Conservation (phyloP, 2,329 filamentous ascomycete species). For the Pochonia chlamydosporia region DNA sequence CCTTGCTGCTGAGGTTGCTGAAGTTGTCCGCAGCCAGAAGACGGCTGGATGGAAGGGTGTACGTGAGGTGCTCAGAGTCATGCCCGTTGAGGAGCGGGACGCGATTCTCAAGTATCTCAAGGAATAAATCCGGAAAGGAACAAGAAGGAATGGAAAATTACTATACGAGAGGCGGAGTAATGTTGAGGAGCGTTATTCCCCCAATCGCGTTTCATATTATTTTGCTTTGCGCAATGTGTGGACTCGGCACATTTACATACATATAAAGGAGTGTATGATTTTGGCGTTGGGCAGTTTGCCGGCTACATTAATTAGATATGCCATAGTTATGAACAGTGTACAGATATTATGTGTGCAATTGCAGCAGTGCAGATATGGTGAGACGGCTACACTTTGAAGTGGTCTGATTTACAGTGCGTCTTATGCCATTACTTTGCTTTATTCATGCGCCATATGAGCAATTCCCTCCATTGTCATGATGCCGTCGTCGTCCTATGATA, state of each 20-base stretch:
- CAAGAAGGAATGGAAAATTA: background rate
- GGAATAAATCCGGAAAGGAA: constrained; percentile 26
- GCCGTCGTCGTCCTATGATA: too few relatives aligned
- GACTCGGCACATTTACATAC: background rate
- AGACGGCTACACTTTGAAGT: too few relatives aligned
- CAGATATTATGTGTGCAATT: background rate
- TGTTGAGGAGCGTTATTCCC: constrained; percentile 4
- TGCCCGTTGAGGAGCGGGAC: constrained; percentile 86
- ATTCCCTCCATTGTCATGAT: too few relatives aligned
- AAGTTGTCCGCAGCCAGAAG: constrained; percentile 39
- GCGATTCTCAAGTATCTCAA: constrained; percentile 61
- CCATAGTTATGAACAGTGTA: constrained; percentile 5
- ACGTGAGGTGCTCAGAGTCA: constrained; percentile 74
- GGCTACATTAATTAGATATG: constrained; percentile 2
- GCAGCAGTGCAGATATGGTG: too few relatives aligned
- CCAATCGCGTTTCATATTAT: background rate
- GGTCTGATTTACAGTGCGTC: too few relatives aligned
- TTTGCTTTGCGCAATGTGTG: background rate
- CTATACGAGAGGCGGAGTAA: background rate
- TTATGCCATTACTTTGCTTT: too few relatives aligned
- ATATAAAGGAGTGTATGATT: constrained; percentile 6
- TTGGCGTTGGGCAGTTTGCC: constrained; percentile 7
- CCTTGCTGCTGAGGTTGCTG: constrained; percentile 41
- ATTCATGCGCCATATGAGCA: too few relatives aligned
- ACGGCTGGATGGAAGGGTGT: constrained; percentile 80